phyloP scores from a whole-genome alignment of 2,329 filamentous ascomycete genomes.

The Incumbomyces lentus region DNA sequence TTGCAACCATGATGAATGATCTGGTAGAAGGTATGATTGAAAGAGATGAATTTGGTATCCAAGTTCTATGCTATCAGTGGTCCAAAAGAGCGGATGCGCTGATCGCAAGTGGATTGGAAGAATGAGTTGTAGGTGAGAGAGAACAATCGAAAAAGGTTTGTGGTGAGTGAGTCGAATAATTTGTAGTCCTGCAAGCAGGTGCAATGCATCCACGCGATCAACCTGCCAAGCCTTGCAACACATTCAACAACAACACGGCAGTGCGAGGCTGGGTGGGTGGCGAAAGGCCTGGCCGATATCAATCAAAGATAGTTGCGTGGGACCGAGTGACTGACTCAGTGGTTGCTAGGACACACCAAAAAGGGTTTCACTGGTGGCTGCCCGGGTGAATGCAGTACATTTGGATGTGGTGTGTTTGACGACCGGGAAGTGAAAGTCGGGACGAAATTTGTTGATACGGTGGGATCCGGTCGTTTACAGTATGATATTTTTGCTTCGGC shows the following conservation, averaged over 20 bases:
- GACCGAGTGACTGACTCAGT: background rate
- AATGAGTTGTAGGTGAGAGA: conserved; percentile 8
- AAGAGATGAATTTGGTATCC: conserved; percentile 18
- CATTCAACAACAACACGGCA: conserved; percentile 5
- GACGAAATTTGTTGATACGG: background rate
- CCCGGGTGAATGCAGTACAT: conserved; percentile 6
- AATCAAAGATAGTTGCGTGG: background rate
- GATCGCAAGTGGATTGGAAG: conserved; percentile 9
- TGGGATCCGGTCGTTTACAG: too few relatives aligned
- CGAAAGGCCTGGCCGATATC: background rate
- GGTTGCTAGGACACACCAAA: background rate
- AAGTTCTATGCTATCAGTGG: conserved; percentile 15
- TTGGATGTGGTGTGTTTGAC: conserved; percentile 4
- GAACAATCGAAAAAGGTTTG: conserved; percentile 8
- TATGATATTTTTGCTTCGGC: background rate
- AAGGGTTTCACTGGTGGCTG: background rate
- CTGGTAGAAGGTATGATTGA: conserved; percentile 8
- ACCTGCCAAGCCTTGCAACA: conserved; percentile 3
- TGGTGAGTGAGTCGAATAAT: conserved; percentile 9
- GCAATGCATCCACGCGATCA: conserved; percentile 3
- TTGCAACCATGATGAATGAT: conserved; percentile 16
- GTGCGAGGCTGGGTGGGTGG: background rate
- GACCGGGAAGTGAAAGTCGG: background rate
- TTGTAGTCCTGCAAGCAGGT: conserved; percentile 10
- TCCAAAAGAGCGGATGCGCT: conserved; percentile 17